These are phyloP conservation scores for Fusarium protoensiforme DNA, from an alignment of 2,329 filamentous ascomycete species.

Conservation along the genomic window DNA sequence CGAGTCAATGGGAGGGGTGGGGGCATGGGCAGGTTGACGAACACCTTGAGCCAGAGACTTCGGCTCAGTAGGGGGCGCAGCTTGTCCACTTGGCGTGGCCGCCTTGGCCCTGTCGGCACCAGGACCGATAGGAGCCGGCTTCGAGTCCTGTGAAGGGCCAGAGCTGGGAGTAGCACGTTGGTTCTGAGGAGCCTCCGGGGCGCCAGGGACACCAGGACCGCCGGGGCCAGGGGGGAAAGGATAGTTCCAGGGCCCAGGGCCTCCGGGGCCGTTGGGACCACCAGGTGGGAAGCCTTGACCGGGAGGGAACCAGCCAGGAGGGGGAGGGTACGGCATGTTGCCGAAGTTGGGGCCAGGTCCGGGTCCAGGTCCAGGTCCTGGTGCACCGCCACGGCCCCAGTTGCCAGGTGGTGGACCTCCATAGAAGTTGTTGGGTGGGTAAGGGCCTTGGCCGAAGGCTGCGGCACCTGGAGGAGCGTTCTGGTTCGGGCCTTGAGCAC, in stretches of 20 bases:
- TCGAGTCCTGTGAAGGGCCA: slow-evolving; percentile 50
- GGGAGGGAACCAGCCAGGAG: slow-evolving; percentile 81
- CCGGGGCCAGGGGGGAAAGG: slow-evolving; percentile 48
- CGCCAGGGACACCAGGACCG: slow-evolving; percentile 65
- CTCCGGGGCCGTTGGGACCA: slow-evolving; percentile 49
- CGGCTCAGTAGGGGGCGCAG: slow-evolving; percentile 62
- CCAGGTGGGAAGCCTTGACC: slow-evolving; percentile 78
- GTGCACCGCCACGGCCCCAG: slow-evolving; percentile 64
- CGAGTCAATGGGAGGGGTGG: slow-evolving; percentile 74
- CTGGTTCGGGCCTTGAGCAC: slow-evolving; percentile 46
- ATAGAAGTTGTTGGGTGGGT: slow-evolving; percentile 60
- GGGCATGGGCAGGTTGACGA: slow-evolving; percentile 61
- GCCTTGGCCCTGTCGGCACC: slow-evolving; percentile 60
- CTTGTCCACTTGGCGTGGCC: slow-evolving; percentile 57
- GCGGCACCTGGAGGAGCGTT: slow-evolving; percentile 50
- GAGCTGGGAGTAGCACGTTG: slow-evolving; percentile 63
- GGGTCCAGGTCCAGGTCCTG: slow-evolving; percentile 67
- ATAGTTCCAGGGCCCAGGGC: slow-evolving; percentile 46
- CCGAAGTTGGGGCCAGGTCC: slow-evolving; percentile 72
- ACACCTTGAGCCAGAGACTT: slow-evolving; percentile 62
- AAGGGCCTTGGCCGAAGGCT: slow-evolving; percentile 57
- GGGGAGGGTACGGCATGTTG: slow-evolving; percentile 82
- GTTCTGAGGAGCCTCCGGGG: slow-evolving; percentile 68
- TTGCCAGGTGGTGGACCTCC: slow-evolving; percentile 62
- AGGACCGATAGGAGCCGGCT: slow-evolving; percentile 64